Conservation (phyloP, 306 rosid genomes). For the Prosopis cineraria region DNA sequence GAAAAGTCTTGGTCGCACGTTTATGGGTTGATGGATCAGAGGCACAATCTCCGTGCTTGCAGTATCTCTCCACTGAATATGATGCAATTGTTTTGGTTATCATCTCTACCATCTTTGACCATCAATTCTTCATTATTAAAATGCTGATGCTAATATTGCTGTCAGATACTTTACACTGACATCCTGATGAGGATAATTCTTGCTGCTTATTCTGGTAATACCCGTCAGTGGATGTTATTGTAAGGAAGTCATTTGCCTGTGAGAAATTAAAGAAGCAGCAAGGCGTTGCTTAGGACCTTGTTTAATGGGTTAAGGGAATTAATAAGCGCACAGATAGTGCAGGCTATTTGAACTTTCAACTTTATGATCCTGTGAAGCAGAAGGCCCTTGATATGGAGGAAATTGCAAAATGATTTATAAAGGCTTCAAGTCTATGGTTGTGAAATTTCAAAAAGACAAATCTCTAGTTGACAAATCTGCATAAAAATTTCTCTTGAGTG, state of each 20-base stretch:
- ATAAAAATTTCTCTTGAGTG: background rate
- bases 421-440: background rate
- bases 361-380: background rate
- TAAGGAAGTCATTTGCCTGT: background rate
- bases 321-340: background rate
- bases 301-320: constrained; percentile 5
- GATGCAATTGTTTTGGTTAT: background rate
- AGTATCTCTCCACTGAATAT: constrained; percentile 4
- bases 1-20: background rate
- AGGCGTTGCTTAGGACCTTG: background rate
- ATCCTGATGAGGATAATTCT: background rate
- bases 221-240: background rate
- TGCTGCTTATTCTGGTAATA: background rate
- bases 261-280: background rate
- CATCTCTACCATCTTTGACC: background rate
- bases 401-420: background rate
- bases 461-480: background rate
- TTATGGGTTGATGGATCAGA: constrained; percentile 7
- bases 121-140: background rate
- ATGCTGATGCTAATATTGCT: background rate
- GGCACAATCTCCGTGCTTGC: background rate
- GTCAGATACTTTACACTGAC: background rate
- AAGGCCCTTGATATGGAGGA: background rate
- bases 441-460: background rate
- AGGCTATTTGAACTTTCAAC: constrained; percentile 21